Base-by-base conservation (phyloP, 306 rosid species). In the Psophocarpus tetragonolobus region DNA sequence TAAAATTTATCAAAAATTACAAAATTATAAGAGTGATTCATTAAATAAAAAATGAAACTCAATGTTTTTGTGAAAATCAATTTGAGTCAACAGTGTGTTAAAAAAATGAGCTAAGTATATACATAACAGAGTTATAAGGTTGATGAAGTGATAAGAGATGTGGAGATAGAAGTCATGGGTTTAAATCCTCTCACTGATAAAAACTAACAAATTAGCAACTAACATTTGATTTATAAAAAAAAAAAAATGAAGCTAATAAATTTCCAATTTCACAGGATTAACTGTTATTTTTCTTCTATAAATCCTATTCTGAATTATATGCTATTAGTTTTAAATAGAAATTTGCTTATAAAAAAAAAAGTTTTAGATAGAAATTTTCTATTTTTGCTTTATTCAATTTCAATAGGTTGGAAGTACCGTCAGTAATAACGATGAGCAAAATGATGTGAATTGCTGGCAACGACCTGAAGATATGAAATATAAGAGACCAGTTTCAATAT, bases 401-500 rank as follows among this genome's bases (percentile, higher is more conserved):
- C 11, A 42, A 15, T 81, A 91, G 98, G 93, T 93, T 79, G 94
- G 98, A 74, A 87, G 85, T 81, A 82, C 86, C 35, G 77, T 77
- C 29, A 86, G 85, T 51, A 74, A 75, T 30, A 75, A 76, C 17
- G 30, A 61, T 4, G 79, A 62, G 17, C 60, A 33, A 24, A 85
- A 85, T 77, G 98, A 93, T 29, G 36, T 82, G 50, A 87, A 62
- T 54, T 90, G 98, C 78, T 87, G 97, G 97, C 80, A 88, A 86
- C 76, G 97, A 74, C 96, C 98, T 2, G 96, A 93, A 82, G 91
- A 90, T 82, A 88, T 90, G 90, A 63, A 53, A 14, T 88, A 90
- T 65, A 32, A 3, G 8, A 90, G 97, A 79, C 87, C 76, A 0
- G 92, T 91, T 75, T 93, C 96, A 41, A 24, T 26, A 11, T 91